Conservation (phyloP, 306 rosid genomes). For the Lathyrus sativus region DNA sequence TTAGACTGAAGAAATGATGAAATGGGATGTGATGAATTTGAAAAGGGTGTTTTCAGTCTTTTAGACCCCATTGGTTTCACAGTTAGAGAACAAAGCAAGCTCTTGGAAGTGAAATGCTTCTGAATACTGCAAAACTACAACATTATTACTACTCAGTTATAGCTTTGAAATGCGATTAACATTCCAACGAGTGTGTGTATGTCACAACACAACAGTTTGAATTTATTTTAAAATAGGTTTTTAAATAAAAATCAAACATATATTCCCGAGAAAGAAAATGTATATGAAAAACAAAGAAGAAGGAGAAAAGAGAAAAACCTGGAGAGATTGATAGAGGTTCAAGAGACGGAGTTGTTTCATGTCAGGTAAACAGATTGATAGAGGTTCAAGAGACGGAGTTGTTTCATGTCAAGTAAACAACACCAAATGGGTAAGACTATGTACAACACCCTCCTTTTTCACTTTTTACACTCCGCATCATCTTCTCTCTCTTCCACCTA, state of each 20-base stretch:
- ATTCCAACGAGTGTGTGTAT: neutral
- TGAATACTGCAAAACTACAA: conserved; percentile 56
- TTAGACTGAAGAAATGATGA: conserved; percentile 39
- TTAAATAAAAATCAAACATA: conserved; percentile 21
- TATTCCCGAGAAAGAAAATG: neutral
- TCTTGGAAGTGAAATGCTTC: conserved; percentile 49
- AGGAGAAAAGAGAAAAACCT: conserved; percentile 48
- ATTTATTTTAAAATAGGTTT: neutral
- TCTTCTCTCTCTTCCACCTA: no score
- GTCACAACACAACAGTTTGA: conserved; percentile 1
- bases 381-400: conserved; percentile 44
- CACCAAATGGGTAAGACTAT: conserved; percentile 6
- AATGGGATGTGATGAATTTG: conserved; percentile 43
- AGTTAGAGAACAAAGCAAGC: conserved; percentile 44
- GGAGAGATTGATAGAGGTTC: conserved; percentile 37
- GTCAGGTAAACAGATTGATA: conserved; percentile 26
- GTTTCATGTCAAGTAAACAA: conserved; percentile 49
- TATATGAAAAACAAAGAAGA: conserved; percentile 7
- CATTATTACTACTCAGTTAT: conserved; percentile 38
- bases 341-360: conserved; percentile 57
- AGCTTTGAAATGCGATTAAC: neutral
- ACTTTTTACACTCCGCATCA: no score
- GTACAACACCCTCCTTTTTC: no score
- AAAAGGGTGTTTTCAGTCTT: conserved; percentile 43
- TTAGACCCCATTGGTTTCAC: conserved; percentile 49